Evolutionary conservation across 768 basidiomycete species (phyloP).

Genomic region (Lepiota brunneoincarnata): DNA sequence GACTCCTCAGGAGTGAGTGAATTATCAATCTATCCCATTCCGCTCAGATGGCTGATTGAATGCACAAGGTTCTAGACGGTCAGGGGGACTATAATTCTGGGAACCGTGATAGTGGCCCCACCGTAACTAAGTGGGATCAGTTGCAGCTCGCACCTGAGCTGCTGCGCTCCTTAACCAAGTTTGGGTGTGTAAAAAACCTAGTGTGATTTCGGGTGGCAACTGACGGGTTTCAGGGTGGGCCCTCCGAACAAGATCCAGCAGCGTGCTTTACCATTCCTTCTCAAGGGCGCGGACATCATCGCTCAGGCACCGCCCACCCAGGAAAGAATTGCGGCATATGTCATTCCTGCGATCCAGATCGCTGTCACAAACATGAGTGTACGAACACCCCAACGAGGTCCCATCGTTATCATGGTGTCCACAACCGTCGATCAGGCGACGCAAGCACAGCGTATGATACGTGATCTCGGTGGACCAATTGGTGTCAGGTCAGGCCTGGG

Average conservation of each 20-base stretch:
- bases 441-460: conserved; percentile 93
- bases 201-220: background rate
- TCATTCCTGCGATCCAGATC: conserved; percentile 86
- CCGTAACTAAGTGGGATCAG: conserved; percentile 96
- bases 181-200: conserved; percentile 63
- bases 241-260: conserved; percentile 99
- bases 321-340: conserved; percentile 96
- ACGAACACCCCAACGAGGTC: conserved; percentile 64
- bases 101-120: conserved; percentile 68
- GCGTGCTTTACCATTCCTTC: conserved; percentile 90
- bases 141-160: conserved; percentile 82
- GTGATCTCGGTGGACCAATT: conserved; percentile 90
- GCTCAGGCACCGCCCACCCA: conserved; percentile 99
- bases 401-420: conserved; percentile 89
- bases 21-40: background rate
- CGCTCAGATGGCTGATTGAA: background rate
- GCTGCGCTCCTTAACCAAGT: conserved; percentile 84
- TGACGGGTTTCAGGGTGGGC: conserved; percentile 60
- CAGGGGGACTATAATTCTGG: conserved; percentile 40
- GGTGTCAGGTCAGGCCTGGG: conserved; percentile 90
- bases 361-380: conserved; percentile 62
- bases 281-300: conserved; percentile 94
- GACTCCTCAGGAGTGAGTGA: conserved; percentile 70
- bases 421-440: conserved; percentile 99
- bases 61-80: conserved; percentile 48